Conservation (phyloP, 805 yeast genomes). For the Candida schatavii region DNA sequence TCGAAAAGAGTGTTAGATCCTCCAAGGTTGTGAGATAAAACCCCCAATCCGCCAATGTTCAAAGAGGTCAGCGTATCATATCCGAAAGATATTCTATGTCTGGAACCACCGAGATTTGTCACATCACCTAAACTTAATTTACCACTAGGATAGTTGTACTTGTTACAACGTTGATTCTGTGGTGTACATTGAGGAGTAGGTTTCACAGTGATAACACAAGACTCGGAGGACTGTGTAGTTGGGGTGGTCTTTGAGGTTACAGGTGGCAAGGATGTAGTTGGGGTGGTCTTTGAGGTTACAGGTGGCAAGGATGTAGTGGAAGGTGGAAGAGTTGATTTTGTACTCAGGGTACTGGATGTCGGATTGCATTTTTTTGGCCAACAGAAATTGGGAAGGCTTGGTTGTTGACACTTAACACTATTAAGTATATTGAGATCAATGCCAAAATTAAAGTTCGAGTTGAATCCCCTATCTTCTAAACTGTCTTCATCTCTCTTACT, state of each 20-base stretch:
- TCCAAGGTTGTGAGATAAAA: neutral
- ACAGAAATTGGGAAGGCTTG: constrained; percentile 9
- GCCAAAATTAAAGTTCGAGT: neutral
- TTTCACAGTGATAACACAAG: constrained; percentile 1
- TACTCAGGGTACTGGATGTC: constrained; percentile 3
- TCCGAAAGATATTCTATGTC: constrained; percentile 2
- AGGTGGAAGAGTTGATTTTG: constrained; percentile 1
- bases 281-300: neutral
- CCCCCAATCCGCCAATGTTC: neutral
- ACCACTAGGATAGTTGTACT: constrained; percentile 2
- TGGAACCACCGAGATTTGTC: neutral
- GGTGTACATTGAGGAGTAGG: constrained; percentile 3
- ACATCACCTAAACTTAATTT: neutral
- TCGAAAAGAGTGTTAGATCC: neutral
- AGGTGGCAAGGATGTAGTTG: constrained; percentile 3
- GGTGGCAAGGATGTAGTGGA: constrained; percentile 3
- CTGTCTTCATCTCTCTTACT: constrained; percentile 1
- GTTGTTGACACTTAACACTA: neutral
- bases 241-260: constrained; percentile 2
- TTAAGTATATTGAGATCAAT: neutral
- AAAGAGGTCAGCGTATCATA: neutral
- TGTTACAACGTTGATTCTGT: constrained; percentile 1
- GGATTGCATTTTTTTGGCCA: constrained; percentile 7
- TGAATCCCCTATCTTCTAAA: neutral
- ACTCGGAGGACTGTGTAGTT: constrained; percentile 7